Evolutionary conservation across 768 basidiomycete species (phyloP).

Genomic region (Boletus subcaerulescens): DNA sequence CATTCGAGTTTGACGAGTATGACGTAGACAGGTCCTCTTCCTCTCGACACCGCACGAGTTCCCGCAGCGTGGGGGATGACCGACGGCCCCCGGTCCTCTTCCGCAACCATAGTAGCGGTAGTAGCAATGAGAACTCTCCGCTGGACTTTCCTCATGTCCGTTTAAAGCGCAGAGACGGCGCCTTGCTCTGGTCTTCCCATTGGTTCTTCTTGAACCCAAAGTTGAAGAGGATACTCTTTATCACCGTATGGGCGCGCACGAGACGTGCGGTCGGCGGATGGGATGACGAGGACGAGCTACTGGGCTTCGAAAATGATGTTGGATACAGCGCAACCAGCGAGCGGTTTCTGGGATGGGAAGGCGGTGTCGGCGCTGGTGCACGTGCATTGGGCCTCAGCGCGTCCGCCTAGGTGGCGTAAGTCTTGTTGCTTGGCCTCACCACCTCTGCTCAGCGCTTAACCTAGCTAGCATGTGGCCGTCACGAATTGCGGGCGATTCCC

Average conservation of each 20-base stretch:
- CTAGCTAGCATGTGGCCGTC: neutral
- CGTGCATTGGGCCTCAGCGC: constrained; percentile 66
- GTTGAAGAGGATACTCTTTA: constrained; percentile 87
- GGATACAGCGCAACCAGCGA: constrained; percentile 41
- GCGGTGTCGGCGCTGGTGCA: constrained; percentile 75
- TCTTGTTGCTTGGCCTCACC: constrained; percentile 8
- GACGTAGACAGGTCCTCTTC: constrained; percentile 55
- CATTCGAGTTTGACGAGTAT: constrained; percentile 80
- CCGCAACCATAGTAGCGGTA: constrained; percentile 36
- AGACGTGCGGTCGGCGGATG: constrained; percentile 53
- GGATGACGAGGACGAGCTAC: constrained; percentile 43
- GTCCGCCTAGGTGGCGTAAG: constrained; percentile 30
- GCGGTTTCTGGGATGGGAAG: constrained; percentile 79
- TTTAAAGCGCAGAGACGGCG: constrained; percentile 60
- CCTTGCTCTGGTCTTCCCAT: constrained; percentile 92
- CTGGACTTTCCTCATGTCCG: constrained; percentile 45
- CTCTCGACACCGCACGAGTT: constrained; percentile 9
- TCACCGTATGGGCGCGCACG: constrained; percentile 87
- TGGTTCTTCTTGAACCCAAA: constrained; percentile 97
- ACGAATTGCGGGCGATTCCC: neutral
- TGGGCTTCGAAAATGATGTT: constrained; percentile 36
- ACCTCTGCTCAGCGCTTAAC: constrained; percentile 15
- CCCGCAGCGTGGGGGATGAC: neutral
- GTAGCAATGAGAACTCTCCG: constrained; percentile 33
- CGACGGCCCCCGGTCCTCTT: constrained; percentile 12